Evolutionary conservation across 2,329 filamentous ascomycete species (phyloP).

Genomic region (Leptographium procerum): DNA sequence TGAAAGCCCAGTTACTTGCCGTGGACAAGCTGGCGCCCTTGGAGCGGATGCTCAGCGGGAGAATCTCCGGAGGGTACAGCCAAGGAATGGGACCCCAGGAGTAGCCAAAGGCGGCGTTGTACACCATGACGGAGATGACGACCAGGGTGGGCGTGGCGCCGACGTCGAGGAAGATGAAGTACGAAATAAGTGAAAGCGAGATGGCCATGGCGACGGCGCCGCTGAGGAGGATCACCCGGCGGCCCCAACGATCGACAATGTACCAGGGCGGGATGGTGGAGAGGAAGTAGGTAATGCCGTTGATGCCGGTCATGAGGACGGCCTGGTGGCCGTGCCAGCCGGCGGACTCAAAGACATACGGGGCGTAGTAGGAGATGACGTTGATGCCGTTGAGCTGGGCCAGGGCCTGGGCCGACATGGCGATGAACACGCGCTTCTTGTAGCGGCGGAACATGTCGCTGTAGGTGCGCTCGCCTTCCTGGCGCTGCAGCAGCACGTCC

Average conservation of each 20-base stretch:
- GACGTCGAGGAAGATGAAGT: constrained; percentile 87
- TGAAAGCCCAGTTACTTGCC: constrained; percentile 95
- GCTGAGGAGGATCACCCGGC: constrained; percentile 77
- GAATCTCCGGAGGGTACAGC: constrained; percentile 97
- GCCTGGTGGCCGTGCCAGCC: constrained; percentile 89
- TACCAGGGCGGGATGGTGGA: constrained; percentile 97
- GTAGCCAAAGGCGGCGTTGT: constrained; percentile 94
- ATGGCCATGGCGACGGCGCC: constrained; percentile 84
- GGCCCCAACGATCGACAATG: constrained; percentile 83
- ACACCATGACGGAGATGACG: constrained; percentile 93
- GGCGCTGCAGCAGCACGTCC: constrained; percentile 83
- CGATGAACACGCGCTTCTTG: constrained; percentile 85
- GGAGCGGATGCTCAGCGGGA: constrained; percentile 89
- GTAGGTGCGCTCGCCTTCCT: constrained; percentile 90
- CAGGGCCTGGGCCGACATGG: constrained; percentile 94
- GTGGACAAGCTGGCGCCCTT: constrained; percentile 96
- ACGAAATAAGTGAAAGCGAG: constrained; percentile 80
- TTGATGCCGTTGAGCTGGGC: constrained; percentile 98
- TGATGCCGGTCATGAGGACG: constrained; percentile 94
- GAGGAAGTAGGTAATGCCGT: constrained; percentile 73
- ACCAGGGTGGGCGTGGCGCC: constrained; percentile 68
- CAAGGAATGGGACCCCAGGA: constrained; percentile 95
- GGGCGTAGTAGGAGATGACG: constrained; percentile 98
- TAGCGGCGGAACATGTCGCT: constrained; percentile 91
- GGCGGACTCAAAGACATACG: constrained; percentile 89